Evolutionary conservation across 2,329 filamentous ascomycete genomes (phyloP).

Genomic region (Penicillium sp.): DNA sequence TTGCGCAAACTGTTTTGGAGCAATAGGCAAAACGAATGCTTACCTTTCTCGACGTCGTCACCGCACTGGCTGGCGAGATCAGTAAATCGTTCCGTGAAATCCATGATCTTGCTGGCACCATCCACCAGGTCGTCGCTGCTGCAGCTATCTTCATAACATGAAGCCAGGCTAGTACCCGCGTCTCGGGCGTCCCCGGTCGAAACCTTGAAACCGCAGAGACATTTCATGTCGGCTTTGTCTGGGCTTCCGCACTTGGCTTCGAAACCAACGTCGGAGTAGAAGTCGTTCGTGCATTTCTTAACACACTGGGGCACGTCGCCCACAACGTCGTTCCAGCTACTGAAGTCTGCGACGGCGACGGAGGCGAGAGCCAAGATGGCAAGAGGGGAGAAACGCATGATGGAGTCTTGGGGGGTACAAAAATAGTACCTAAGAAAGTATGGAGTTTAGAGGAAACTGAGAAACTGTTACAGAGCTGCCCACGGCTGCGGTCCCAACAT

Average conservation of each 20-base stretch:
- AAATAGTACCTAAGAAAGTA: constrained; percentile 26
- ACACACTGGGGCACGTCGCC: constrained; percentile 12
- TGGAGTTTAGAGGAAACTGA: not conserved
- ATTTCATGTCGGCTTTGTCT: constrained; percentile 1
- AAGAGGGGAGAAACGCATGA: constrained; percentile 12
- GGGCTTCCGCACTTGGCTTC: constrained; percentile 9
- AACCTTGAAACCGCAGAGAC: constrained; percentile 4
- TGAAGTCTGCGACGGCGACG: constrained; percentile 9
- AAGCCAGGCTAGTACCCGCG: not conserved
- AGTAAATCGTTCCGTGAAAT: not conserved
- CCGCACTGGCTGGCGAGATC: not conserved
- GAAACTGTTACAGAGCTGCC: not conserved
- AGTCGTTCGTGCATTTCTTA: constrained; percentile 9
- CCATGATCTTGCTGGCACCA: not conserved
- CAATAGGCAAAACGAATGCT: not conserved
- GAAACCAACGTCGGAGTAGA: constrained; percentile 9
- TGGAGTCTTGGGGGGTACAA: not conserved
- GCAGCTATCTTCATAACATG: not conserved
- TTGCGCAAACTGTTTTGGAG: no score
- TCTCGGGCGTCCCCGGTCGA: not conserved
- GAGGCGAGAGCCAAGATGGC: constrained; percentile 11
- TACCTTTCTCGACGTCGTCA: not conserved
- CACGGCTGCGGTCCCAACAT: no score
- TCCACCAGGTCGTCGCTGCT: not conserved
- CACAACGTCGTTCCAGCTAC: constrained; percentile 9